Percentiles rank a stretch among this genome's conserved stretches.
Evolutionary conservation across 306 rosid genomes (phyloP).

Genomic region (Betula pendula): DNA sequence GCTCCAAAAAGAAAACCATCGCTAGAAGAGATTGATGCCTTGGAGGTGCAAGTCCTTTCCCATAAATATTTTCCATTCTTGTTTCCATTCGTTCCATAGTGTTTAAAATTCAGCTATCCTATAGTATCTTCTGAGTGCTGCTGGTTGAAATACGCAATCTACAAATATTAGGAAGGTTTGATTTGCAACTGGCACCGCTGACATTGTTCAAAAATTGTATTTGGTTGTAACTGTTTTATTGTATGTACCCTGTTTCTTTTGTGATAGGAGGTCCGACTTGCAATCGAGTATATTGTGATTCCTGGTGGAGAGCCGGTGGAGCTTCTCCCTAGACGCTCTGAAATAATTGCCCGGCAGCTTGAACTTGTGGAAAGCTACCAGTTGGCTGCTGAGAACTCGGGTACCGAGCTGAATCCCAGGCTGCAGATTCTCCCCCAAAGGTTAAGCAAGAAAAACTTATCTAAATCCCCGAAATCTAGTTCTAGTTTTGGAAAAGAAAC

Average conservation of each 20-base stretch:
- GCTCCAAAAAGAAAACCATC: slow-evolving; percentile 85
- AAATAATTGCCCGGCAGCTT: slow-evolving; percentile 88
- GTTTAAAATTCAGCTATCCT: not conserved
- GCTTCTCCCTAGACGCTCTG: slow-evolving; percentile 93
- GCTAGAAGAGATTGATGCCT: slow-evolving; percentile 90
- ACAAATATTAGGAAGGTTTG: not conserved
- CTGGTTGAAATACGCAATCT: not conserved
- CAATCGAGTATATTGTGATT: slow-evolving; percentile 94
- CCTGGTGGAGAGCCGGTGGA: slow-evolving; percentile 99
- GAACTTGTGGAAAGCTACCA: slow-evolving; percentile 91
- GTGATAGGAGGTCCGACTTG: slow-evolving; percentile 92
- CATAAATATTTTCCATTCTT: slow-evolving; percentile 7
- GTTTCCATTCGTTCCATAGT: not conserved
- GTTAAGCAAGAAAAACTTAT: slow-evolving; percentile 43
- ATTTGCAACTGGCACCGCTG: not conserved
- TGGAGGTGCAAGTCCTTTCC: slow-evolving; percentile 68
- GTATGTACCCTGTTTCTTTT: slow-evolving; percentile 2
- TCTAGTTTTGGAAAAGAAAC: slow-evolving; percentile 42
- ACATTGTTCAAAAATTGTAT: not conserved
- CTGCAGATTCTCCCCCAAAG: slow-evolving; percentile 93
- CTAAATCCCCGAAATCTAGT: slow-evolving; percentile 40
- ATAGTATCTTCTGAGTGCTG: not conserved
- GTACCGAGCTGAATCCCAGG: slow-evolving; percentile 83
- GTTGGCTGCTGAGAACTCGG: slow-evolving; percentile 89
- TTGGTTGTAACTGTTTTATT: not conserved